These are phyloP conservation scores for Teratosphaeria gauchensis DNA, from an alignment of 2,329 filamentous ascomycete genomes.

Conservation along the genomic window DNA sequence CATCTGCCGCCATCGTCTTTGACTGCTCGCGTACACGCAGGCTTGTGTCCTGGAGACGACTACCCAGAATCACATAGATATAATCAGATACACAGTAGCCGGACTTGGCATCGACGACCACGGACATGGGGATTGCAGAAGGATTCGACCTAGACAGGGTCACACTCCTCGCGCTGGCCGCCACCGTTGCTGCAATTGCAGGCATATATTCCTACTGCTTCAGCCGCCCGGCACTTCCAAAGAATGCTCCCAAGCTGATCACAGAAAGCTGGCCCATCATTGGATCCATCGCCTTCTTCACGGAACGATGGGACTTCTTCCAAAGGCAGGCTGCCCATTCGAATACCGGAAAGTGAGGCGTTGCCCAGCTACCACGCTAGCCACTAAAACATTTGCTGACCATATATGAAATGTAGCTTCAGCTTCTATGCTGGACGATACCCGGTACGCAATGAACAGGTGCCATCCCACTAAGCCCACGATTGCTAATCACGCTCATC, in stretches of 20 bases:
- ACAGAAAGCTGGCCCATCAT: constrained; percentile 31
- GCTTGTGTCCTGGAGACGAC: no score
- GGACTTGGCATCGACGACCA: background rate
- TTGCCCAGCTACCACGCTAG: background rate
- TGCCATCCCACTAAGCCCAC: background rate
- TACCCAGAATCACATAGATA: no score
- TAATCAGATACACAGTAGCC: background rate
- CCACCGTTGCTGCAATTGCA: constrained; percentile 7
- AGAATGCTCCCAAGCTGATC: constrained; percentile 15
- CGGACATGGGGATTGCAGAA: constrained; percentile 1
- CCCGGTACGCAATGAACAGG: constrained; percentile 20
- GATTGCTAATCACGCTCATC: background rate
- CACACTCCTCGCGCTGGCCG: constrained; percentile 6
- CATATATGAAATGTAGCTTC: constrained; percentile 22
- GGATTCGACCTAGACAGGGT: background rate
- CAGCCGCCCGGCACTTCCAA: constrained; percentile 13
- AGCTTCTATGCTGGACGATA: constrained; percentile 40
- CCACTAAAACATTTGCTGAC: background rate
- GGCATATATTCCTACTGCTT: constrained; percentile 13
- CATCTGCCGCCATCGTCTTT: no score
- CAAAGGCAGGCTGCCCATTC: constrained; percentile 23
- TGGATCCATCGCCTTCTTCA: constrained; percentile 40
- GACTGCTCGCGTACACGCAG: no score
- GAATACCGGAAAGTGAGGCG: constrained; percentile 26
- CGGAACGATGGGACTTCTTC: constrained; percentile 37